These are phyloP conservation scores for Eucalyptus erythrocorys DNA, from an alignment of 345 rosid genomes.

Conservation along the genomic window DNA sequence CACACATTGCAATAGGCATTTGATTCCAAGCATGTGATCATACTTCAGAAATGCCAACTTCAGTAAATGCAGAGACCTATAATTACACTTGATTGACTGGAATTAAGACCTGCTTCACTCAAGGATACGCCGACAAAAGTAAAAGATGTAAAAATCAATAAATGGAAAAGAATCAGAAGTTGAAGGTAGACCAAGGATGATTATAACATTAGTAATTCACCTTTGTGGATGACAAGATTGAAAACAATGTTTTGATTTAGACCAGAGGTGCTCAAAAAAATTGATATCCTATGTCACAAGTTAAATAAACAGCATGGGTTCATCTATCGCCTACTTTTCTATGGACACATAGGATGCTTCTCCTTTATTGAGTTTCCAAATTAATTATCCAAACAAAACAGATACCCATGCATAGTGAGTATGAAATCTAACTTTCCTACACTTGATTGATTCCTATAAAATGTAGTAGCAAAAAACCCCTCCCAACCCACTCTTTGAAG, in stretches of 20 bases:
- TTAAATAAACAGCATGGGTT: neutral
- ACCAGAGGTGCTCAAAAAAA: neutral
- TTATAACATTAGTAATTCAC: neutral
- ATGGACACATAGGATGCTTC: neutral
- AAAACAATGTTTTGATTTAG: neutral
- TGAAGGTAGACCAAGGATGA: neutral
- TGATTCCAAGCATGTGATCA: neutral
- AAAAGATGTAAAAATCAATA: neutral
- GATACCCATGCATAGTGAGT: neutral
- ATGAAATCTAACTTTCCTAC: neutral
- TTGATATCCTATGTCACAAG: neutral
- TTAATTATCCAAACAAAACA: neutral
- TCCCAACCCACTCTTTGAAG: neutral
- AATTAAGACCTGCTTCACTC: neutral
- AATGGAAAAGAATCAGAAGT: neutral
- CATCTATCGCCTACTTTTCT: neutral
- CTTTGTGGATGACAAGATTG: neutral
- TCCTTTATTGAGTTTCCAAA: neutral
- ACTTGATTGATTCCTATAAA: neutral
- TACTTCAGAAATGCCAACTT: neutral
- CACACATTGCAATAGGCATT: neutral
- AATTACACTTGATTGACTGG: neutral
- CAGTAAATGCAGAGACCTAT: neutral
- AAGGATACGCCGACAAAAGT: neutral
- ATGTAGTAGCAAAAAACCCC: neutral